Evolutionary conservation across 352 stramenopile genomes (phyloP), one percentile per base, ranked within the genome.

Genomic region (Pythium myriotylum): DNA sequence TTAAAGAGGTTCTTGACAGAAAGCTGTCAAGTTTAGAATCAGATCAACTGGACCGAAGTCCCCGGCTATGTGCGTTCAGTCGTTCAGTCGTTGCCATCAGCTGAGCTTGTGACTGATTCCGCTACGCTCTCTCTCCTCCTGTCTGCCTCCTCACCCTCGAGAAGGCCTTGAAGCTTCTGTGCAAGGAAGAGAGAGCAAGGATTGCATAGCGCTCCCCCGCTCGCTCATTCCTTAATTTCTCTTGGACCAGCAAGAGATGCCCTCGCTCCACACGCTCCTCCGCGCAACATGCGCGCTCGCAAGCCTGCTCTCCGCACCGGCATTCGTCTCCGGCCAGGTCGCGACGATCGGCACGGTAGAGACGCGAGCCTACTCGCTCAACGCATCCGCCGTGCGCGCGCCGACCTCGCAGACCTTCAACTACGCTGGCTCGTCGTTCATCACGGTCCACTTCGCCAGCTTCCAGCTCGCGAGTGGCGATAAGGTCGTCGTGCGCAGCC

Each of bases 361-460:
- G 42, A 19, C 40, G 32, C 42, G 26, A 27, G 16, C 27, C 3
- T 60, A 56, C 33, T 6, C 41, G 13, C 22, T 67, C 40, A 33
- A 67, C 16, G 33, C 59, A 3, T 17, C 32, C 5, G 40, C 35
- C 14, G 47, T 52, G 48, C 58, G 58, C 27, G 41, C 17, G 46
- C n/a, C 47, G 1, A 48, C 35, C 24, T 53, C 6, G 4, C 24
- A 65, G 39, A 59, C 26, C n/a, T 65, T 65, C 33, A 37, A 23
- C 13, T 59, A 33, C 20, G 9, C 24, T 14, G 41, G 46, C 41
- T 58, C 66, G 24, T 33, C 53, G 37, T 73, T 70, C 39, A 55
- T 73, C 41, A 67, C 58, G 20, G 48, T 74, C 7, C 67, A 70
- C 23, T 74, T 74, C 19, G 27, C 41, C 46, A 50, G 43, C 33